phyloP scores from a whole-genome alignment of 495 filamentous ascomycete species.

The Entonaema liquescens region DNA sequence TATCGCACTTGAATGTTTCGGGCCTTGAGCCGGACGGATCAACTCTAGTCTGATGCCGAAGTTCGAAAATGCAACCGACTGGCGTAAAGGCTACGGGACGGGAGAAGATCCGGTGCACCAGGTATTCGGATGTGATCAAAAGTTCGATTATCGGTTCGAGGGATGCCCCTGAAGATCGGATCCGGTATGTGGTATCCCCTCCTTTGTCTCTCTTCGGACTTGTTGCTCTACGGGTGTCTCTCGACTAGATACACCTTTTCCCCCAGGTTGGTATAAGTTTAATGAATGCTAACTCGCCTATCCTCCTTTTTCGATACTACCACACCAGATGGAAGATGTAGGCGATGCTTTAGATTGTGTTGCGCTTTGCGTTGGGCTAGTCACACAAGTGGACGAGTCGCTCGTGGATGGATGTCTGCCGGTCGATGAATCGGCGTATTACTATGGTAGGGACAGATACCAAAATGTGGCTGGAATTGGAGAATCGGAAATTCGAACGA shows the following conservation, averaged over 20 bases:
- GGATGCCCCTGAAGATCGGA: conserved; percentile 33
- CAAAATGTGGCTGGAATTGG: conserved; percentile 39
- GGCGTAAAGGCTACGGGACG: conserved; percentile 17
- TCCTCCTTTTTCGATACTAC: conserved; percentile 23
- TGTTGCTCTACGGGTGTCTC: conserved; percentile 27
- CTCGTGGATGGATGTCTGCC: conserved; percentile 21
- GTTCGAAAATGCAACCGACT: conserved; percentile 17
- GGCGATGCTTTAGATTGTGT: conserved; percentile 22
- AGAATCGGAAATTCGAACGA: conserved; percentile 31
- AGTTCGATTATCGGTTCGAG: conserved; percentile 38
- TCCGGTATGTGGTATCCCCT: conserved; percentile 25
- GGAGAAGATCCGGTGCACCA: conserved; percentile 13
- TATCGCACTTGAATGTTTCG: conserved; percentile 21
- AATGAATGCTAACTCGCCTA: conserved; percentile 23
- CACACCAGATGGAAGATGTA: conserved; percentile 18
- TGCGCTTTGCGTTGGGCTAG: conserved; percentile 25
- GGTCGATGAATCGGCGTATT: conserved; percentile 36
- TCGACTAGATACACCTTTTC: conserved; percentile 14
- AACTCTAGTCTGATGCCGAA: conserved; percentile 24
- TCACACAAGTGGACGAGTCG: conserved; percentile 32
- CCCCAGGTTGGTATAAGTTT: conserved; percentile 18
- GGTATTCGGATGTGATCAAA: conserved; percentile 32
- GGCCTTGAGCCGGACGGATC: conserved; percentile 36
- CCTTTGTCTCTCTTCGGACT: conserved; percentile 28
- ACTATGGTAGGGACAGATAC: conserved; percentile 35